Percentiles rank a stretch among this genome's conserved stretches.
Conservation (phyloP, 495 filamentous ascomycete genomes). For the Pyrenula aspistea region DNA sequence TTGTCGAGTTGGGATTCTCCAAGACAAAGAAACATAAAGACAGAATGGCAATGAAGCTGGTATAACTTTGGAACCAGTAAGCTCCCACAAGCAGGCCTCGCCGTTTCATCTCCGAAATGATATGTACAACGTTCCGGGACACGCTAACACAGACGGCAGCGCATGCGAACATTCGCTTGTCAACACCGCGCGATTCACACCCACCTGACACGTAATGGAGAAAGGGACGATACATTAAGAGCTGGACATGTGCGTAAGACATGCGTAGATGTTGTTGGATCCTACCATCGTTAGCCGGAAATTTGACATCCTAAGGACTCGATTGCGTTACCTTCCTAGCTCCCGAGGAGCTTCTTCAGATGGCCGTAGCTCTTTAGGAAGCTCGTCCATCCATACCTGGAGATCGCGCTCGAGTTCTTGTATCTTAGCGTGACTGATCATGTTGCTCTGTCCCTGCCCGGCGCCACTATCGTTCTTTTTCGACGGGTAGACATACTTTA, state of each 20-base stretch:
- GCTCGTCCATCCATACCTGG: constrained; percentile 66
- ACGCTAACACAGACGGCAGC: constrained; percentile 87
- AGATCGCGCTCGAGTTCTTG: constrained; percentile 84
- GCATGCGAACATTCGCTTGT: constrained; percentile 81
- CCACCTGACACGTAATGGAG: constrained; percentile 82
- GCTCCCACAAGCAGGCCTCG: constrained; percentile 72
- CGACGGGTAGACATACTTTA: constrained; percentile 81
- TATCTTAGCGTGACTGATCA: constrained; percentile 79
- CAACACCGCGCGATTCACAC: constrained; percentile 52
- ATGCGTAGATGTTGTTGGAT: constrained; percentile 80
- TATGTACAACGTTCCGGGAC: constrained; percentile 88
- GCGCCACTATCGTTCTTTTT: constrained; percentile 46
- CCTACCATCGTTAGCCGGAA: constrained; percentile 31
- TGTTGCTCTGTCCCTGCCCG: constrained; percentile 53
- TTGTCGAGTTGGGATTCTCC: constrained; percentile 72
- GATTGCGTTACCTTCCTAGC: constrained; percentile 56
- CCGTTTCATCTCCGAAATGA: constrained; percentile 79
- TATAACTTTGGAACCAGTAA: constrained; percentile 96
- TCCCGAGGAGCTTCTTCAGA: constrained; percentile 61
- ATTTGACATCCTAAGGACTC: not conserved
- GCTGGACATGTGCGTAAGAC: constrained; percentile 81
- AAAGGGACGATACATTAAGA: constrained; percentile 92
- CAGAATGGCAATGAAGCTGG: constrained; percentile 87
- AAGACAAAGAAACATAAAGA: constrained; percentile 81
- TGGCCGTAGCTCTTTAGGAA: constrained; percentile 64